Conservation (phyloP, 2,329 filamentous ascomycete genomes). For the Pseudopithomyces chartarum region DNA sequence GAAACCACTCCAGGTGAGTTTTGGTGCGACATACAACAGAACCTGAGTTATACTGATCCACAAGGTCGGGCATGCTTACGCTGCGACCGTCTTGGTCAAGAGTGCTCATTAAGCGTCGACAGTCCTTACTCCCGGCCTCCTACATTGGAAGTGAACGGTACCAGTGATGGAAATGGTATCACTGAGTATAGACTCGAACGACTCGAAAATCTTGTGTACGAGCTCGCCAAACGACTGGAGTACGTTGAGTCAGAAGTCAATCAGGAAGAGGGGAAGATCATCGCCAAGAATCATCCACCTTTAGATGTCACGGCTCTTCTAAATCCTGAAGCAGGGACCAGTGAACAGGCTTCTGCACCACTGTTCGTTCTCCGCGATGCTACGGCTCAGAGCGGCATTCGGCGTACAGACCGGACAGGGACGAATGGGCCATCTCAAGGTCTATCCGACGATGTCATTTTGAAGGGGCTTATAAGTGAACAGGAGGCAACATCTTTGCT, state of each 20-base stretch:
- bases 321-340: slow-evolving; percentile 2
- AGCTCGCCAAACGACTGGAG: slow-evolving; percentile 18
- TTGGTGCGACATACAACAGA: background rate
- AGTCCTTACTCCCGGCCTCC: background rate
- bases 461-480: slow-evolving; percentile 25
- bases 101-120: slow-evolving; percentile 38
- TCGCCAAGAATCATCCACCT: background rate
- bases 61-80: slow-evolving; percentile 39
- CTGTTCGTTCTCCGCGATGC: slow-evolving; percentile 25
- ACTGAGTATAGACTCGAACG: slow-evolving; percentile 16
- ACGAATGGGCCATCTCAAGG: slow-evolving; percentile 15
- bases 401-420: slow-evolving; percentile 10
- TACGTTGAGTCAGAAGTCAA: slow-evolving; percentile 14
- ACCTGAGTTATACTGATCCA: background rate
- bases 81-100: slow-evolving; percentile 43
- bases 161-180: background rate
- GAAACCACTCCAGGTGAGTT: slow-evolving; percentile 30
- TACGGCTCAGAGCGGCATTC: slow-evolving; percentile 17
- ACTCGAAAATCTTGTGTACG: slow-evolving; percentile 15
- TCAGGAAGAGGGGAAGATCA: background rate
- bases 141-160: slow-evolving; percentile 2
- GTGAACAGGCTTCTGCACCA: slow-evolving; percentile 16
- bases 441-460: slow-evolving; percentile 28
- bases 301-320: background rate
- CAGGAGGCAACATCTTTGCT: slow-evolving; percentile 27